These are phyloP conservation scores for Amylocystis lapponica DNA, from an alignment of 768 basidiomycete species.

Conservation along the genomic window DNA sequence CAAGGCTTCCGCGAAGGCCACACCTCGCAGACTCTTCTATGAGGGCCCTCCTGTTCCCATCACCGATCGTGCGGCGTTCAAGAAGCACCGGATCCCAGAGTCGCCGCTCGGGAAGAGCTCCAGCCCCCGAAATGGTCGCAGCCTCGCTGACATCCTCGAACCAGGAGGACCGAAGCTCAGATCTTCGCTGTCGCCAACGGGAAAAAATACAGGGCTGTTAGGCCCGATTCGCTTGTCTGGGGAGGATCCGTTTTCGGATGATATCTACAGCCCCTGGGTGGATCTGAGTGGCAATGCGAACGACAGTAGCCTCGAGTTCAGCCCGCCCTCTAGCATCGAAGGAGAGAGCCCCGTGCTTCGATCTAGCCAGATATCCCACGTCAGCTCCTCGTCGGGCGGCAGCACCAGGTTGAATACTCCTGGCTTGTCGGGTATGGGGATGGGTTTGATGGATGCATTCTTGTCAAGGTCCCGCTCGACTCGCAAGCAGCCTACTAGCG, in stretches of 20 bases:
- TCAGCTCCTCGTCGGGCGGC: slow-evolving; percentile 7
- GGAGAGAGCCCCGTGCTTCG: slow-evolving; percentile 47
- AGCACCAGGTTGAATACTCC: slow-evolving; percentile 1
- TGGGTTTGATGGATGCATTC: slow-evolving; percentile 24
- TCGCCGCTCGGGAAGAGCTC: slow-evolving; percentile 12
- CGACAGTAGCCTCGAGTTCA: slow-evolving; percentile 27
- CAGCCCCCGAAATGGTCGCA: slow-evolving; percentile 5
- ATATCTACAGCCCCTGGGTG: slow-evolving; percentile 8
- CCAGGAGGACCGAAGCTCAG: neutral
- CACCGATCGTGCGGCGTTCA: slow-evolving; percentile 10
- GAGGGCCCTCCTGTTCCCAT: slow-evolving; percentile 11
- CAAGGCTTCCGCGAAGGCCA: slow-evolving; percentile 9
- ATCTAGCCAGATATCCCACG: slow-evolving; percentile 6
- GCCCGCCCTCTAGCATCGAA: slow-evolving; percentile 19
- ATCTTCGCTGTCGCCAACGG: neutral
- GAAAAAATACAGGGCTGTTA: slow-evolving; percentile 8
- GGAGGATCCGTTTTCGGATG: slow-evolving; percentile 15
- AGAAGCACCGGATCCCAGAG: slow-evolving; percentile 9
- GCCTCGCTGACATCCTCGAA: neutral
- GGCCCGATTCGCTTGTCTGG: slow-evolving; percentile 24
- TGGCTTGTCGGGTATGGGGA: slow-evolving; percentile 9
- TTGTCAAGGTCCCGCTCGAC: slow-evolving; percentile 8
- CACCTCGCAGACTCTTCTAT: slow-evolving; percentile 16
- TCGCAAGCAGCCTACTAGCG: neutral
- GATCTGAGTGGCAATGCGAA: slow-evolving; percentile 12